These are phyloP conservation scores for Elymus sibiricus DNA, from an alignment of 176 grass and related monocot species.

Conservation along the genomic window DNA sequence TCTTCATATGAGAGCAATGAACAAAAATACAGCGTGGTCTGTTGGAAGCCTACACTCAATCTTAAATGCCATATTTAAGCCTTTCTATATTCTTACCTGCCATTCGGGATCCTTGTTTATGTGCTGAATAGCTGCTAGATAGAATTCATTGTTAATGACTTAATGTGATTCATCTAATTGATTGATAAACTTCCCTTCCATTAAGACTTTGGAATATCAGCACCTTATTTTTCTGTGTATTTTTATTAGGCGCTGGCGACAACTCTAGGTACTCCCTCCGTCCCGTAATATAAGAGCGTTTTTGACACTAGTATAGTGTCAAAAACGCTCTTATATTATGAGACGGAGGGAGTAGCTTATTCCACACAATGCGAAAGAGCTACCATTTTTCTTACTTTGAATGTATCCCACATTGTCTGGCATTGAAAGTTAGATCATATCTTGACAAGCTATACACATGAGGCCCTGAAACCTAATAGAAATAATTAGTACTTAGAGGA, in stretches of 20 bases:
- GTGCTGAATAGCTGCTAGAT: neutral
- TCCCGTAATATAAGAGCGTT: too few relatives aligned
- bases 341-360: too few relatives aligned
- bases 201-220: neutral
- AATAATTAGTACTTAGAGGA: slow-evolving; percentile 6
- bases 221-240: neutral
- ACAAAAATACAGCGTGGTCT: neutral
- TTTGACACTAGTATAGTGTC: too few relatives aligned
- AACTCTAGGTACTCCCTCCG: too few relatives aligned
- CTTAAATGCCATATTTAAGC: neutral
- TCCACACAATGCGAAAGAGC: neutral
- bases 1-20: neutral
- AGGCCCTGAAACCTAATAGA: neutral
- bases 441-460: neutral
- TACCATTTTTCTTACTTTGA: neutral
- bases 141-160: neutral
- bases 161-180: neutral
- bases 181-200: neutral
- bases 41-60: neutral
- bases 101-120: neutral
- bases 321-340: too few relatives aligned
- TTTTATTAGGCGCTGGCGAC: neutral
- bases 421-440: neutral
- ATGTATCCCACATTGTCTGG: neutral
- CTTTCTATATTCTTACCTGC: neutral